These are phyloP conservation scores for Prosopis cineraria DNA, from an alignment of 306 rosid species.

Conservation along the genomic window DNA sequence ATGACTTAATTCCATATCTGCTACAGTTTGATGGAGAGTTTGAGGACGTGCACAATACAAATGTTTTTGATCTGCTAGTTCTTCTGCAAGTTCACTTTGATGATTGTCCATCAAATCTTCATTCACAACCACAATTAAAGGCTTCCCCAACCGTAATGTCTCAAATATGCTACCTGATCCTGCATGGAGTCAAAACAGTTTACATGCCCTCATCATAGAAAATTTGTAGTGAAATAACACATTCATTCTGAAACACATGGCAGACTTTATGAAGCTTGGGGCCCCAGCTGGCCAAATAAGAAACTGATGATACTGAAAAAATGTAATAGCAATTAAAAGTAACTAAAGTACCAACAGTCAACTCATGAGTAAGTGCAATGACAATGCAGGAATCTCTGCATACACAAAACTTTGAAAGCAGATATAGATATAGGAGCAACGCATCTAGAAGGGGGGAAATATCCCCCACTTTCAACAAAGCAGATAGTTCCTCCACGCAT, in stretches of 20 bases:
- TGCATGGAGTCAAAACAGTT: slow-evolving; percentile 32
- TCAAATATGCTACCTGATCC: slow-evolving; percentile 95
- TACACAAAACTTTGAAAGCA: neutral
- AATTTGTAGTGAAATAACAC: slow-evolving; percentile 1
- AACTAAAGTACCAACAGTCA: neutral
- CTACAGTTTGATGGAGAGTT: slow-evolving; percentile 60
- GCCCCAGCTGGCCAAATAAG: too few relatives aligned
- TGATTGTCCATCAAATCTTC: slow-evolving; percentile 97
- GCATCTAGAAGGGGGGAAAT: neutral
- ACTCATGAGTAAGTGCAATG: slow-evolving; percentile 1
- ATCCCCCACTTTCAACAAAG: neutral
- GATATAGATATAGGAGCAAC: neutral
- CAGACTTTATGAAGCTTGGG: neutral
- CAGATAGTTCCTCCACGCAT: neutral
- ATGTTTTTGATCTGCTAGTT: slow-evolving; percentile 53
- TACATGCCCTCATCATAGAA: neutral
- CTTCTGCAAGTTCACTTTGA: slow-evolving; percentile 60
- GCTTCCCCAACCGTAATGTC: slow-evolving; percentile 64
- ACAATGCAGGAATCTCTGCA: neutral
- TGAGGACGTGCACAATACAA: slow-evolving; percentile 70
- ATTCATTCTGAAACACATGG: neutral
- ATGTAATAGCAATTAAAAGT: too few relatives aligned
- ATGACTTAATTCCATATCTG: slow-evolving; percentile 61
- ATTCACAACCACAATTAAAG: slow-evolving; percentile 79
- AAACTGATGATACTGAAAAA: neutral